Base-by-base conservation (phyloP, 2,329 filamentous ascomycete species). In the Grosmannia huntii region DNA sequence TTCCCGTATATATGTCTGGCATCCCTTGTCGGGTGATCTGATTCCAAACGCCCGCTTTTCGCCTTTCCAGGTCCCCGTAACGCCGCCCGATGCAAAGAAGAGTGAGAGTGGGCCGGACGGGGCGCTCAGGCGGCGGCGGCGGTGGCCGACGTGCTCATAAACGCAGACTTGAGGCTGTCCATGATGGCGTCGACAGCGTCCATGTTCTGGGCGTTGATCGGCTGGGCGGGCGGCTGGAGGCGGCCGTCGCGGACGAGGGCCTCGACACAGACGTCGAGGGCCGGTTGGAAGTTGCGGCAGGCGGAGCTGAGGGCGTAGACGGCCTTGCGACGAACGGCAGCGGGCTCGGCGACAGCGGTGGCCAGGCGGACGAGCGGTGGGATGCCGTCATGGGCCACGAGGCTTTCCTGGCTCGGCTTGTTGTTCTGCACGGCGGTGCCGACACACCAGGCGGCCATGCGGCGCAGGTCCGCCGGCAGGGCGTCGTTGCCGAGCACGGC, bases 371-470 rank as follows among this genome's bases (percentile, higher is more conserved):
- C 83, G 25, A 99, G 78, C 36, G 73, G 79, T 44, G 85, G 81
- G 33, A 96, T 75, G 3, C 85, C 89, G 36, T 87, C 87, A 62
- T 78, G 71, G 41, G 76, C 77, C 28, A 81, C 64, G 57, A 83
- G 70, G 56, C 82, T 82, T 73, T 94, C 89, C 74, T 99, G 94
- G 55, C 83, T 85, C 69, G 86, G 86, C 65, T 81, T 79, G 71
- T 99, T 97, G 75, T 99, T 99, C 78, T 97, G 91, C 60, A 99
- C 94, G 11, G 94, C 92, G 6, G 91, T 96, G 55, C 89, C 90
- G 60, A 94, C 76, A 74, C 90, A 96, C 89, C 90, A 96, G n/a
- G 90, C 90, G 3, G 92, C 91, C 81, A 90, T 90, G 66, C 78
- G 83, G 63, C 91, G 79, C 67, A 96, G 76, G 62, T 94, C 87